Base-by-base conservation (phyloP, 768 basidiomycete species). In the Gloeostereum incarnatum region DNA sequence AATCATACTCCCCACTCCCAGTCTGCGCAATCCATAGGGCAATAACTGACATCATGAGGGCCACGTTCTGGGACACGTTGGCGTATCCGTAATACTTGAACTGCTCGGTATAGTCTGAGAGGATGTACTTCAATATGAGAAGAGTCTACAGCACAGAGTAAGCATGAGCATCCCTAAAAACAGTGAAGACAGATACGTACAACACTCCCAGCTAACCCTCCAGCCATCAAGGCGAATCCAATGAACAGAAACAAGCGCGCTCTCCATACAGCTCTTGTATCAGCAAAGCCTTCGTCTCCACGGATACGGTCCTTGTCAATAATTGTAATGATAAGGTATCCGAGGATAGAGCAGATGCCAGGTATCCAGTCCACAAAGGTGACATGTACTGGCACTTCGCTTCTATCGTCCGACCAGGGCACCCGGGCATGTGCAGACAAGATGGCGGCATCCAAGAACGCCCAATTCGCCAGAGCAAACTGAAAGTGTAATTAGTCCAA, bases 291-390 rank as follows among this genome's bases (percentile, higher is more conserved):
- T 41, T 83, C 87, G 6, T 89, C 82, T 0, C 82, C 82, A 10
- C 73, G 66, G 36, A 98, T 70, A 22, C 87, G 72, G 49, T 90
- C 85, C 65, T 98, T 97, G 66, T 99, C 92, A 50, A 98, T 92
- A 40, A 96, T 57, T 58, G 91, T 92, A 61, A 94, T 78, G 59
- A 96, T 69, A 45, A 97, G 60, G 71, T 93, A 91, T 14, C 94
- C 96, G 9, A 98, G 62, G 21, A 96, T 73, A 5, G 89, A 90
- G 60, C 83, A 91, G 49, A 98, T 77, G 16, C 93, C 94, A 0
- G 94, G 91, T n/a, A 96, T 66, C 96, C 96, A 99, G 66, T 98
- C 96, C 39, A 90, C 79, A 55, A 97, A 96, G 9, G 73, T 65
- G 56, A 99, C 87, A 51, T 90, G 90, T 1, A 73, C 70, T 7